Conservation (phyloP, 2,329 filamentous ascomycete species). For the Colletotrichum sp. region DNA sequence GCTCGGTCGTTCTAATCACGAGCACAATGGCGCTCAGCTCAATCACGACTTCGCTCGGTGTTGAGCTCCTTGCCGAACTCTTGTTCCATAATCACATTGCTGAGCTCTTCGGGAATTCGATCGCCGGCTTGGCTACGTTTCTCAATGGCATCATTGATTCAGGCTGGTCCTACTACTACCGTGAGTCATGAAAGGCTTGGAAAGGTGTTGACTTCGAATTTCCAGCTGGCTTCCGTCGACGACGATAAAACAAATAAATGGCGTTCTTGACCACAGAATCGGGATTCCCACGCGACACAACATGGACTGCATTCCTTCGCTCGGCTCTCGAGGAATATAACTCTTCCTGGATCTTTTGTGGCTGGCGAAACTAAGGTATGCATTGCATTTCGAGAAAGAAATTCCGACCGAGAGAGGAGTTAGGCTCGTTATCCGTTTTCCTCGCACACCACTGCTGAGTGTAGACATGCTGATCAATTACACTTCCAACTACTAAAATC, state of each 20-base stretch:
- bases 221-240: neutral
- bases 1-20: constrained; percentile 30
- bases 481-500: neutral
- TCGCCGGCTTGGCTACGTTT: neutral
- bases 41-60: constrained; percentile 26
- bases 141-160: constrained; percentile 4
- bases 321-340: neutral
- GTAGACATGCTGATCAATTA: neutral
- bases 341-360: neutral
- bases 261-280: neutral
- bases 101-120: neutral
- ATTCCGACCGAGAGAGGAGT: neutral
- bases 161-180: neutral
- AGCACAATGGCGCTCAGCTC: constrained; percentile 28
- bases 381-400: neutral
- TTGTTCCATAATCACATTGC: neutral
- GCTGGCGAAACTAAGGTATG: neutral
- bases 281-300: neutral
- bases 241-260: neutral
- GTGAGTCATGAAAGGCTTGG: neutral
- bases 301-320: neutral
- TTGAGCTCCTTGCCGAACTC: neutral
- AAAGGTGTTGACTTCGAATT: neutral
- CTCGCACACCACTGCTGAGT: neutral
- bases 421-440: neutral